Evolutionary conservation across 345 rosid genomes (phyloP).

Genomic region (Bruguiera sexangula): DNA sequence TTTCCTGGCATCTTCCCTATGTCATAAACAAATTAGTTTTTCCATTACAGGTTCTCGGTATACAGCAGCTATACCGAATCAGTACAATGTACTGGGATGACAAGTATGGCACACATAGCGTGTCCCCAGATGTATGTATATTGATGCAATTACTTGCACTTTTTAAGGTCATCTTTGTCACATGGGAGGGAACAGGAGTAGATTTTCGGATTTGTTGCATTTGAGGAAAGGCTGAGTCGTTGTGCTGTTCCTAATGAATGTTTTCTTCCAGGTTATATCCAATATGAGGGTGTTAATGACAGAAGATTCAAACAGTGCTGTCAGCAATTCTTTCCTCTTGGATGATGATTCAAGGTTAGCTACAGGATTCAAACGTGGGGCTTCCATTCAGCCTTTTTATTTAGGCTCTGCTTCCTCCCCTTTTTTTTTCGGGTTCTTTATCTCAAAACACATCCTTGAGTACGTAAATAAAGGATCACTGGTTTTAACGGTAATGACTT

Average conservation of each 20-base stretch:
- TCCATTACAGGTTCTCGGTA: constrained; percentile 64
- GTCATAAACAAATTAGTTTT: constrained; percentile 1
- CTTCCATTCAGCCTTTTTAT: not conserved
- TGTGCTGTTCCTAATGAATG: not conserved
- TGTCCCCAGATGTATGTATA: constrained; percentile 74
- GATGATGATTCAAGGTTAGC: constrained; percentile 94
- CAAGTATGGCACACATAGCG: constrained; percentile 91
- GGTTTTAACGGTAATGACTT: no score
- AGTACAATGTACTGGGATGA: constrained; percentile 98
- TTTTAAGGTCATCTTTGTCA: constrained; percentile 19
- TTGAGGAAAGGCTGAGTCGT: not conserved
- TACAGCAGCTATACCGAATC: constrained; percentile 85
- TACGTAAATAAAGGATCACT: no score
- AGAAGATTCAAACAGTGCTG: constrained; percentile 93
- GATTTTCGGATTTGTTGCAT: not conserved
- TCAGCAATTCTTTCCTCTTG: constrained; percentile 84
- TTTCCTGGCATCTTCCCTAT: not conserved
- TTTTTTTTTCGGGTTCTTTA: not conserved
- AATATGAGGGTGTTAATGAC: constrained; percentile 94
- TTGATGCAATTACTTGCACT: constrained; percentile 18
- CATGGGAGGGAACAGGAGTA: not conserved
- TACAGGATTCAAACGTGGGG: not conserved
- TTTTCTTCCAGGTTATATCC: constrained; percentile 57
- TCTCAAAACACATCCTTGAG: not conserved
- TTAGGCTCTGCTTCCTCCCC: not conserved